Percentiles rank a stretch among this genome's conserved stretches.
These are phyloP conservation scores for Penicillium thymicola DNA, from an alignment of 2,329 filamentous ascomycete genomes.

Conservation along the genomic window DNA sequence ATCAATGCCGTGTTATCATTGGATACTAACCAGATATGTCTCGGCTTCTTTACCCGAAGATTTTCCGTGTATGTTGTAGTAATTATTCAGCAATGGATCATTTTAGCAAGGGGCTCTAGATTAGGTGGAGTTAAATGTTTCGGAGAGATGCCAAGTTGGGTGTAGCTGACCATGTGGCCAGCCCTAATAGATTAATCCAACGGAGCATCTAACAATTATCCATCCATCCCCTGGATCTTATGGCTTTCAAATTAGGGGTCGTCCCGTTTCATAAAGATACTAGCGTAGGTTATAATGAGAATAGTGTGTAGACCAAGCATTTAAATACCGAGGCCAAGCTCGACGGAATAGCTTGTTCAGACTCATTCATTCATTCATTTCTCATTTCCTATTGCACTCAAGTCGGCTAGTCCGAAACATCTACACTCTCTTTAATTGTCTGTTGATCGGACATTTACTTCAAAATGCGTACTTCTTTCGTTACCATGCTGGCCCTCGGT, in stretches of 20 bases:
- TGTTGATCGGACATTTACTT: slow-evolving; percentile 22
- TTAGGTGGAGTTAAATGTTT: not conserved
- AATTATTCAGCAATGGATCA: not conserved
- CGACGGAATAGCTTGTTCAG: slow-evolving; percentile 1
- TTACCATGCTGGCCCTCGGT: slow-evolving; percentile 20
- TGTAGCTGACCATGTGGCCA: not conserved
- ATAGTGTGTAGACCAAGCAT: not conserved
- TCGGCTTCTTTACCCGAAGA: not conserved
- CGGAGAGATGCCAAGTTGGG: not conserved
- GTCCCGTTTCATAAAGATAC: not conserved
- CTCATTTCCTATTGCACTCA: not conserved
- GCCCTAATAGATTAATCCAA: not conserved
- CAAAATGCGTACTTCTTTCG: slow-evolving; percentile 20
- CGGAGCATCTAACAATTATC: not conserved
- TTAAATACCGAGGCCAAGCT: slow-evolving; percentile 7
- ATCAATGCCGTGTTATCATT: not conserved
- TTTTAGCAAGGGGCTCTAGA: not conserved
- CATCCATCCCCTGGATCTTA: not conserved
- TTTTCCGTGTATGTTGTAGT: not conserved
- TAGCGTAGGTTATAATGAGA: not conserved
- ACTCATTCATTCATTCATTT: not conserved
- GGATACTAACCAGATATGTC: not conserved
- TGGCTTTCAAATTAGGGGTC: not conserved
- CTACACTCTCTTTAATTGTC: slow-evolving; percentile 16
- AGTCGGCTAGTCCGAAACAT: not conserved